Evolutionary conservation across 306 rosid species (phyloP), one percentile per base, ranked within the genome.

Genomic region (Lathyrus oleraceus): DNA sequence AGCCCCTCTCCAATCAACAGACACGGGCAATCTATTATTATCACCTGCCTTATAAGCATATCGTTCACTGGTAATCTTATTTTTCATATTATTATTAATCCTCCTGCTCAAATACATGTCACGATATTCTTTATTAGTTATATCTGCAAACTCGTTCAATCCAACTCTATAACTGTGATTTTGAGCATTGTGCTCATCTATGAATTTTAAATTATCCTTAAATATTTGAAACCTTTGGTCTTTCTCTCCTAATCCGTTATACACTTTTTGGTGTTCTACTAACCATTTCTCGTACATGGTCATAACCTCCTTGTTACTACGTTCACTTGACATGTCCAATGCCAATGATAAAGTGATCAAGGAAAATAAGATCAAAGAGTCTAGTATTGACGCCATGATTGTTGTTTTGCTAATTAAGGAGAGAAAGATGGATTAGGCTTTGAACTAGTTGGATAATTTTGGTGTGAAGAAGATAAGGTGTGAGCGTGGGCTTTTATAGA

Each of bases 1-100:
- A 1, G 89, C 95, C 35, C 97, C 43, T 81, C 95, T 88, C 99
- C 99, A 94, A 73, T 94, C 99, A 1, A 94, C 86, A 8, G 85
- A 75, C 19, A 35, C 52, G 53, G 97, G 97, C 85, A 88, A 65
- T 49, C 16, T n/a, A 6, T 21, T 2, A 21, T 2, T 2, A 2
- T 86, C 95, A 10, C 51, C 67, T 43, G 77, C 73, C 6, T 44
- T 52, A 10, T 28, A 44, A 38, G 83, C 76, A 38, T 94, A 94
- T 2, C 95, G 85, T 61, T 35, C 83, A 71, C 91, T 81, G 36
- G 84, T 65, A 11, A 15, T 83, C 82, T 76, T 84, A 23, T 82
- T 64, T 74, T 86, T 88, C 81, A 82, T 78, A 61, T 68, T 81
- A 1, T 85, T 61, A 17, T 85, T 88, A 10, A 53, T 53, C n/a